Percentiles rank a stretch among this genome's conserved stretches.
These are phyloP conservation scores for Neofusicoccum laricinum DNA, from an alignment of 2,329 filamentous ascomycete species.

Conservation along the genomic window DNA sequence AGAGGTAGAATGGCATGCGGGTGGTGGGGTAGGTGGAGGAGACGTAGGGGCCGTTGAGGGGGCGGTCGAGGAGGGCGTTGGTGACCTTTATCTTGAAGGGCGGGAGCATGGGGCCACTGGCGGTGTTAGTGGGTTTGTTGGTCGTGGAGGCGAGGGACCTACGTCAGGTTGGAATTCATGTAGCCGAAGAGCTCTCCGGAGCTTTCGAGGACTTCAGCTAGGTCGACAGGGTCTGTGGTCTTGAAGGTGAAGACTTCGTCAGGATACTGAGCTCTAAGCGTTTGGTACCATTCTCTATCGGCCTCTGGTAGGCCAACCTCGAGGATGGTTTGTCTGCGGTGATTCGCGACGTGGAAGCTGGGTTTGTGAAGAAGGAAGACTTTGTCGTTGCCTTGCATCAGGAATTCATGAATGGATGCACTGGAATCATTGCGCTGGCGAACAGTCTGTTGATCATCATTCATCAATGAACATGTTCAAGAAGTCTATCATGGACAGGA, in stretches of 20 bases:
- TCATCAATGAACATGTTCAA: not conserved
- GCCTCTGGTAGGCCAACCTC: constrained; percentile 24
- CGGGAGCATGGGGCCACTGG: constrained; percentile 18
- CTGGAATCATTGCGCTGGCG: constrained; percentile 37
- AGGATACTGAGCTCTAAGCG: constrained; percentile 25
- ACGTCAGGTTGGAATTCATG: not conserved
- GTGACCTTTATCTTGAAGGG: constrained; percentile 29
- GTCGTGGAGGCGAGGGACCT: not conserved
- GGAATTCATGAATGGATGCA: constrained; percentile 37
- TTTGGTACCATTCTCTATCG: constrained; percentile 23
- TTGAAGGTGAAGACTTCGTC: constrained; percentile 28
- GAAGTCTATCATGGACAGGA: no score
- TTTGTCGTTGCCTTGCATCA: constrained; percentile 35
- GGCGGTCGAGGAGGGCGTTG: constrained; percentile 26
- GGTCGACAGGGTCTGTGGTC: constrained; percentile 25
- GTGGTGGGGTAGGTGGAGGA: constrained; percentile 34
- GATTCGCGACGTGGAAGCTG: constrained; percentile 42
- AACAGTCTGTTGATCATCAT: not conserved
- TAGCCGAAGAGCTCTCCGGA: not conserved
- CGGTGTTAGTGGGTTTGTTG: not conserved
- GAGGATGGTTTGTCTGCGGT: constrained; percentile 41
- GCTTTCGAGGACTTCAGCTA: constrained; percentile 22
- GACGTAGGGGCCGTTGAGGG: constrained; percentile 36
- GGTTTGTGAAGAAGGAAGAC: constrained; percentile 38
- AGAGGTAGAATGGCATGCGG: constrained; percentile 48